These are phyloP conservation scores for Leccinum ochraceum DNA, from an alignment of 768 basidiomycete species.

Conservation along the genomic window DNA sequence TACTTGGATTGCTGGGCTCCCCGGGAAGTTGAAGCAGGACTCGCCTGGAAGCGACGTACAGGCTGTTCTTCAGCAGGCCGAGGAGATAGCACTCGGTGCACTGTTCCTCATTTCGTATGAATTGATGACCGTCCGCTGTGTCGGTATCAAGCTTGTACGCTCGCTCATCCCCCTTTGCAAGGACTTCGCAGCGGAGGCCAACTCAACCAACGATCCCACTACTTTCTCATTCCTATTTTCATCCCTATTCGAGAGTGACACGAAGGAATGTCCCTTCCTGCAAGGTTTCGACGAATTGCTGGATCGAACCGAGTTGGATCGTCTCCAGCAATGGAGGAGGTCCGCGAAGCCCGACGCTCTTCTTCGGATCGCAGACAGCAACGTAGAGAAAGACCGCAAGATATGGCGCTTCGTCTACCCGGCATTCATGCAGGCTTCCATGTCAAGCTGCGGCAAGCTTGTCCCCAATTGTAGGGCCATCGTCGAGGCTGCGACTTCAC, in stretches of 20 bases:
- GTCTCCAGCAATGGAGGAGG: slow-evolving; percentile 68
- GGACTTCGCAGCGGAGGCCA: slow-evolving; percentile 41
- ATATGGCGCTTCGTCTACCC: slow-evolving; percentile 79
- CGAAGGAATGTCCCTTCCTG: slow-evolving; percentile 47
- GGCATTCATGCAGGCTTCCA: slow-evolving; percentile 56
- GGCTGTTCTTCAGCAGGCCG: slow-evolving; percentile 45
- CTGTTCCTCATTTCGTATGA: slow-evolving; percentile 74
- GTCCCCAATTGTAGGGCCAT: slow-evolving; percentile 59
- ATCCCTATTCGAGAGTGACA: slow-evolving; percentile 54
- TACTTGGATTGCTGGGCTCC: slow-evolving; percentile 58
- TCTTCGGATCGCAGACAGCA: slow-evolving; percentile 72
- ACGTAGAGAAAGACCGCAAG: slow-evolving; percentile 61
- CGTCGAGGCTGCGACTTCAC: slow-evolving; percentile 64
- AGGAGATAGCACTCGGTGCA: slow-evolving; percentile 69
- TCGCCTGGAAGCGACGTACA: slow-evolving; percentile 43
- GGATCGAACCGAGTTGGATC: slow-evolving; percentile 57
- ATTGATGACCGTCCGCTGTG: slow-evolving; percentile 47
- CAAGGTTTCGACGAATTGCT: slow-evolving; percentile 67
- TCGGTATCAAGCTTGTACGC: slow-evolving; percentile 66
- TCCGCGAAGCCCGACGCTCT: slow-evolving; percentile 55
- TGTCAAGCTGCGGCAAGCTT: slow-evolving; percentile 48
- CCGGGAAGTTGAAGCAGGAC: slow-evolving; percentile 41
- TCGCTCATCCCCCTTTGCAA: slow-evolving; percentile 51
- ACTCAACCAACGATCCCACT: slow-evolving; percentile 29
- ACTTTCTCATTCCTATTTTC: slow-evolving; percentile 42